These are phyloP conservation scores for Cytauxzoon felis DNA, from an alignment of 169 alveolate species.

Conservation along the genomic window DNA sequence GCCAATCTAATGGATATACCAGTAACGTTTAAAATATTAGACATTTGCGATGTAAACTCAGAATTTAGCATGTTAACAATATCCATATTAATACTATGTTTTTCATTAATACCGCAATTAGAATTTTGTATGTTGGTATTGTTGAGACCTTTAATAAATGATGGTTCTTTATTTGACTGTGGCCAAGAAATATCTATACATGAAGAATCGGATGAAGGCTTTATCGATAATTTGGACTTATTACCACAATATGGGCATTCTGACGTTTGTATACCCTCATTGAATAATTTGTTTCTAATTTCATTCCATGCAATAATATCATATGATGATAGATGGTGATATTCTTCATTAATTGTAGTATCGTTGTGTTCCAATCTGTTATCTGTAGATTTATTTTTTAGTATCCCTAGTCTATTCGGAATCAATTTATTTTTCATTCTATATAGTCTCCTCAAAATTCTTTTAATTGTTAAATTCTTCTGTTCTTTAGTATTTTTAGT, in stretches of 20 bases:
- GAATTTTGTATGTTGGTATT: not conserved
- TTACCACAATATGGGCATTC: conserved; percentile 34
- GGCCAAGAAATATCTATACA: conserved; percentile 54
- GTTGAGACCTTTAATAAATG: conserved; percentile 3
- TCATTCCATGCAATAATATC: conserved; percentile 48
- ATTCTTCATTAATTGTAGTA: no score
- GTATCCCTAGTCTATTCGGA: no score
- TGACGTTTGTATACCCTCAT: conserved; percentile 1
- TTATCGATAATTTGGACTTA: conserved; percentile 7
- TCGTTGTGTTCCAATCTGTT: no score
- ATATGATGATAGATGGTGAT: no score
- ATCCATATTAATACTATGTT: not conserved
- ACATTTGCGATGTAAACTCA: conserved; percentile 37
- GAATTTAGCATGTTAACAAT: conserved; percentile 10
- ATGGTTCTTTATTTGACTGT: conserved; percentile 18
- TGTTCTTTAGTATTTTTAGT: no score
- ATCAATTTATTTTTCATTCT: no score
- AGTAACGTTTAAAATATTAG: conserved; percentile 59
- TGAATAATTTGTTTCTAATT: conserved; percentile 38
- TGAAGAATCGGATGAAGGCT: conserved; percentile 18
- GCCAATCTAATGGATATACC: conserved; percentile 69
- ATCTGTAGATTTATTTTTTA: no score
- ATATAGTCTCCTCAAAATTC: no score
- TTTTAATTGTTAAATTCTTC: no score
- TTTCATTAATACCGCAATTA: not conserved